Percentiles rank a stretch among this genome's conserved stretches.
Evolutionary conservation across 106 monocot genomes (phyloP).

Genomic region (Phalaenopsis aphrodite): DNA sequence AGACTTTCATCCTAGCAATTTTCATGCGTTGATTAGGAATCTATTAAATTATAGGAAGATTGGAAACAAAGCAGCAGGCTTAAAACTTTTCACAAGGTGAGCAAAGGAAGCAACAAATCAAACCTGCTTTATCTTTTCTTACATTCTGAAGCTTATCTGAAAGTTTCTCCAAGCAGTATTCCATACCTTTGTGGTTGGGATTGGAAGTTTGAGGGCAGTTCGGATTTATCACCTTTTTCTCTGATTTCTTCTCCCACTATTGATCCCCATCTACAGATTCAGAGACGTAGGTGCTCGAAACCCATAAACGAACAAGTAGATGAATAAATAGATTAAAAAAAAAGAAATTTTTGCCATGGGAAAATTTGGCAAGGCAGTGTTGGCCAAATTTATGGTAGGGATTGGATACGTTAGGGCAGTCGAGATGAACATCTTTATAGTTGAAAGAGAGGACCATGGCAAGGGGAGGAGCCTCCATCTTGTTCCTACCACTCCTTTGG

Average conservation of each 20-base stretch:
- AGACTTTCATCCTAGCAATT: neutral
- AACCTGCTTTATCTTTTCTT: neutral
- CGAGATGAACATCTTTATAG: neutral
- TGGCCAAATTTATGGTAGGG: constrained; percentile 7
- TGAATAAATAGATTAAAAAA: neutral
- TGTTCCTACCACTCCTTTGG: neutral
- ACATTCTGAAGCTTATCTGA: neutral
- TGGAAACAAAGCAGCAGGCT: neutral
- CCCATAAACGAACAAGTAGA: neutral
- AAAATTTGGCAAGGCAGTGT: constrained; percentile 4
- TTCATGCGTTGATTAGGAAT: neutral
- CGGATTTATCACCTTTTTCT: neutral
- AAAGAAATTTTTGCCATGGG: neutral
- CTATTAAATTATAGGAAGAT: neutral
- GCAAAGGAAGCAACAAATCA: neutral
- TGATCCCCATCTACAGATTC: neutral
- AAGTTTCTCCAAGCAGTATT: neutral
- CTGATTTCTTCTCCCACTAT: neutral
- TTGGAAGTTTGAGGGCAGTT: constrained; percentile 5
- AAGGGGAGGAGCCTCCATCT: constrained; percentile 1
- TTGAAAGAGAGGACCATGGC: constrained; percentile 7
- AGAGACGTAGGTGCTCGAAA: neutral
- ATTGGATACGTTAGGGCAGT: constrained; percentile 7
- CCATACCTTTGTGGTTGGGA: constrained; percentile 6
- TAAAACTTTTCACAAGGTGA: neutral